These are phyloP conservation scores for Cordyceps tenuipes DNA, from an alignment of 2,329 filamentous ascomycete genomes.

Conservation along the genomic window DNA sequence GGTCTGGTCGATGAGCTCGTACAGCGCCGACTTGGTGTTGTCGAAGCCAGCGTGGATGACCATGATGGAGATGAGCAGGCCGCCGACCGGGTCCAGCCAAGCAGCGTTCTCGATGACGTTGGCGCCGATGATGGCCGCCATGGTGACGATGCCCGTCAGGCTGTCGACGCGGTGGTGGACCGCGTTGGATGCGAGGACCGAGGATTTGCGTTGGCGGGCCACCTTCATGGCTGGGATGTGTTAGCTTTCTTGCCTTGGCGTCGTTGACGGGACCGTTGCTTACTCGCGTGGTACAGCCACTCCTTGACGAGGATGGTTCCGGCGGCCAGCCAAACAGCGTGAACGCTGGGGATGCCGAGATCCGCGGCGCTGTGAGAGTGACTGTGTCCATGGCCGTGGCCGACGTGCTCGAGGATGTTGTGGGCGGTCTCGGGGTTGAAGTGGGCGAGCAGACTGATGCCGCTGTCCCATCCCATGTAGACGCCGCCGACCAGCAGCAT, in stretches of 20 bases:
- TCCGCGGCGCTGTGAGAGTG: slow-evolving; percentile 42
- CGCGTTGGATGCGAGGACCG: slow-evolving; percentile 90
- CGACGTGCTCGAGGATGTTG: slow-evolving; percentile 51
- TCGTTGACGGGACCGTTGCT: slow-evolving; percentile 29
- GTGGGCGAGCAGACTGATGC: slow-evolving; percentile 58
- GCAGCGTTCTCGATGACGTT: slow-evolving; percentile 78
- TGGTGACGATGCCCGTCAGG: slow-evolving; percentile 85
- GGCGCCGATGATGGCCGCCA: slow-evolving; percentile 80
- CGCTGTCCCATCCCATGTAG: slow-evolving; percentile 80
- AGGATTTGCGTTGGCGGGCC: slow-evolving; percentile 86
- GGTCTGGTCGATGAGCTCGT: slow-evolving; percentile 84
- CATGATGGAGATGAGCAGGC: slow-evolving; percentile 85
- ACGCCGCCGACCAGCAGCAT: slow-evolving; percentile 83
- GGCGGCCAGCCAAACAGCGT: slow-evolving; percentile 88
- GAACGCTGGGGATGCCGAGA: slow-evolving; percentile 64
- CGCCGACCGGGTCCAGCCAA: slow-evolving; percentile 92
- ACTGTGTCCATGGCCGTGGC: slow-evolving; percentile 57
- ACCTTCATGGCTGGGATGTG: slow-evolving; percentile 74
- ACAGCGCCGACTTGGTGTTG: slow-evolving; percentile 73
- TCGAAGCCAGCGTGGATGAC: slow-evolving; percentile 83
- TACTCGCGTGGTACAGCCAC: slow-evolving; percentile 94
- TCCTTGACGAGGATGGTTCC: slow-evolving; percentile 91
- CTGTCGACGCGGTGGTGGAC: slow-evolving; percentile 96
- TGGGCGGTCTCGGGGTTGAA: slow-evolving; percentile 63
- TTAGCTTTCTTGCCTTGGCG: slow-evolving; percentile 18